These are phyloP conservation scores for Aristolochia contorta DNA, from an alignment of 164 flowering plant genomes.

Conservation along the genomic window DNA sequence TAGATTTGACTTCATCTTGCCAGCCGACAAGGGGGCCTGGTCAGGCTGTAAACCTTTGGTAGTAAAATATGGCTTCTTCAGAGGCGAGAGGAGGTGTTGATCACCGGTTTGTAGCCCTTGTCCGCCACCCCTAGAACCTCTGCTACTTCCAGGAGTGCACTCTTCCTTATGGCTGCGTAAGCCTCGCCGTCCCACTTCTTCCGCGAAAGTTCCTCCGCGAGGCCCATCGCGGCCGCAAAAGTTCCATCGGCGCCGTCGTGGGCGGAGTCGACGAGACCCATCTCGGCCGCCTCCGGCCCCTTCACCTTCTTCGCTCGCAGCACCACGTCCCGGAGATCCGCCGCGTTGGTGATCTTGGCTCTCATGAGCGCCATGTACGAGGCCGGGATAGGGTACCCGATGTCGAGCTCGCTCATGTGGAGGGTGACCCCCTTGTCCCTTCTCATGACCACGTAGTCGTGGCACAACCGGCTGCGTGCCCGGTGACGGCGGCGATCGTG, in stretches of 20 bases:
- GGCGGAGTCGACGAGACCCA: conserved; percentile 46
- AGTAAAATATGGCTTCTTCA: too few relatives aligned
- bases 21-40: too few relatives aligned
- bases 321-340: conserved; percentile 31
- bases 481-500: conserved; percentile 72
- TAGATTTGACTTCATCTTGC: too few relatives aligned
- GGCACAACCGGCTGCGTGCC: conserved; percentile 78
- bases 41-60: too few relatives aligned
- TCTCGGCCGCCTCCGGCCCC: conserved; percentile 34
- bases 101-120: conserved; percentile 2
- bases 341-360: conserved; percentile 30
- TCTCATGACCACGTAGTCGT: conserved; percentile 72
- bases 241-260: conserved; percentile 42
- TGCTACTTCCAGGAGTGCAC: conserved; percentile 21
- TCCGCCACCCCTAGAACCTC: conserved; percentile 19
- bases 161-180: conserved; percentile 41
- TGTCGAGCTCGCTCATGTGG: conserved; percentile 85
- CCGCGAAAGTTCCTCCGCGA: conserved; percentile 39
- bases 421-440: conserved; percentile 48
- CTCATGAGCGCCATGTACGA: conserved; percentile 22
- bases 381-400: conserved; percentile 17
- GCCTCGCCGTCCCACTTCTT: conserved; percentile 60
- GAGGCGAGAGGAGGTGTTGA: conserved; percentile 4
- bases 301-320: conserved; percentile 42
- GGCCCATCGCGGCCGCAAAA: conserved; percentile 34